Base-by-base conservation (phyloP, 2,329 filamentous ascomycete genomes). In the Fusarium lyarnte region DNA sequence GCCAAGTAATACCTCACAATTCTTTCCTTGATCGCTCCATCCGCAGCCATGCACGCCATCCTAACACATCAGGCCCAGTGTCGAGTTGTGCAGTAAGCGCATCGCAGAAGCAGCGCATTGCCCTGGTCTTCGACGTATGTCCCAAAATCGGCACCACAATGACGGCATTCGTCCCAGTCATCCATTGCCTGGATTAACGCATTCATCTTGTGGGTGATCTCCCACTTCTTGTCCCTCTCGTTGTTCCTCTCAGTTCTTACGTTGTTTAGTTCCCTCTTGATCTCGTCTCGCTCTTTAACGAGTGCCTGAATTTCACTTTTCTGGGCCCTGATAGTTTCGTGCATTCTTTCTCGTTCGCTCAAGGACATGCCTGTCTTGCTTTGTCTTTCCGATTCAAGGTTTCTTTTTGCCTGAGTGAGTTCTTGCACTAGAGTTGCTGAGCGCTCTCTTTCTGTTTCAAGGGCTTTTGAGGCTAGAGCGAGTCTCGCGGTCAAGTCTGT, bases 41-140 rank as follows among this genome's bases (percentile, higher is more conserved):
- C 19, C 3, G 0, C 6, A 46, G 25, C 25, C 25, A 46, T 19
- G 0, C 43, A 12, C 43, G n/a, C 1, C 2, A 29, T 12, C 9
- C 21, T 31, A 31, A 29, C 14, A 47, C 2, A 47, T 47, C 45
- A 47, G 9, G 10, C 7, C 45, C 45, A 47, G 27, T 47, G 45
- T 2, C 45, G 45, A 47, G 45, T 47, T 47, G 45, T n/a, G 21
- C 45, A 47, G 45, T 31, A 29, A 4, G 2, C 5, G 21, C 45
- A 47, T 8, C 45, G 27, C 27, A 47, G 27, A 47, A 47, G 19
- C 17, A 47, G 21, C 27, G 9, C 8, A 9, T 10, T 31, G 27
- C 45, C 45, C 6, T 47, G 45, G 27, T 47, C 27, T 12, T 47
- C 45, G 19, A 47, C 27, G 14, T 47, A 47, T 4, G 45, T 17